Evolutionary conservation across 2,329 filamentous ascomycete genomes (phyloP), one percentile per base, ranked within the genome.

Genomic region (Hirsutella rhossiliensis): DNA sequence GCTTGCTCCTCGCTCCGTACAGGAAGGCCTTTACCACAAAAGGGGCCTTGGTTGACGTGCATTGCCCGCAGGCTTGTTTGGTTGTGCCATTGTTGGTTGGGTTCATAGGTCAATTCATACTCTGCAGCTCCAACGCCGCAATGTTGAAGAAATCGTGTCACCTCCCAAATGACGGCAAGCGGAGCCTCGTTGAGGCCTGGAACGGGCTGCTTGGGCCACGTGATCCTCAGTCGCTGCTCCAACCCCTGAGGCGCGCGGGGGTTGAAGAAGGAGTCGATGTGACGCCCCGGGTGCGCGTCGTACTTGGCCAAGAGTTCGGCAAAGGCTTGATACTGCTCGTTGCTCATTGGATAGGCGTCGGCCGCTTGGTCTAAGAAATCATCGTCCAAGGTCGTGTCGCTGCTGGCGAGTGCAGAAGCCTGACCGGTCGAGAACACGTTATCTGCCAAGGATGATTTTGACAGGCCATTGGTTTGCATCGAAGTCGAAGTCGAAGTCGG

Each of bases 111-210:
- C 4, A 71, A 36, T 3, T 59, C 50, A 9, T 65, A 51, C 2
- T 61, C 50, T 2, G 59, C 51, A 2, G 69, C 51, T 27, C 68
- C 57, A 2, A 74, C 61, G 0, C 54, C 55, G 45, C 72, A 76
- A 36, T 71, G 61, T 0, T 68, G 50, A 0, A 69, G 67, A 17
- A 71, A 64, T 11, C 75, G 65, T 0, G 67, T 65, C 0, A 75
- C 53, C 45, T 78, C 75, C 75, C 74, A 78, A 4, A 66, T 52
- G 5, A 77, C 60, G 2, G 66, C 63, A 3, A 77, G 58, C 0
- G 74, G 71, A 0, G 70, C 72, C 1, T 59, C 42, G 3, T 63
- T 60, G 4, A 75, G 56, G 43, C 61, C 62, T 0, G 47, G 42
- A 13, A 48, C 47, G 0, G 70, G 68, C 8, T 69, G 62, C n/a